Percentiles rank a stretch among this genome's conserved stretches.
These are phyloP conservation scores for Chamaenerion angustifolium DNA, from an alignment of 345 rosid species.

Conservation along the genomic window DNA sequence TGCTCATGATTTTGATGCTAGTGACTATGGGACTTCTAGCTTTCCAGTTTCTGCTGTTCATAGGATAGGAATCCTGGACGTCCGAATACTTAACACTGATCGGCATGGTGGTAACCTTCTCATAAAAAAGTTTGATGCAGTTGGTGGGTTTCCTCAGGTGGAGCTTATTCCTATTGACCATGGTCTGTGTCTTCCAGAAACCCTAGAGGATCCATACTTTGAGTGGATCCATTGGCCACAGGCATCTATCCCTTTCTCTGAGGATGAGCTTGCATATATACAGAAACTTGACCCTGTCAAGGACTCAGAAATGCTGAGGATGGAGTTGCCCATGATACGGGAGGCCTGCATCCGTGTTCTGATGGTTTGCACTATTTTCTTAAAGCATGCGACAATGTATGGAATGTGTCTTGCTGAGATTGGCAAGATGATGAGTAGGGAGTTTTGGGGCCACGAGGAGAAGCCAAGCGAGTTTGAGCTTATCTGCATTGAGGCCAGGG, in stretches of 20 bases:
- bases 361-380: constrained; percentile 25
- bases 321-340: constrained; percentile 28
- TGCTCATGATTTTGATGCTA: constrained; percentile 37
- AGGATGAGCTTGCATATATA: constrained; percentile 29
- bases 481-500: constrained; percentile 27
- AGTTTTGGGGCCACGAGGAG: constrained; percentile 23
- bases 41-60: constrained; percentile 28
- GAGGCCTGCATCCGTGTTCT: constrained; percentile 28
- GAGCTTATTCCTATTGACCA: constrained; percentile 36
- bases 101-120: constrained; percentile 35
- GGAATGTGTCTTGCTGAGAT: constrained; percentile 30
- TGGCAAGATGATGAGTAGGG: constrained; percentile 41
- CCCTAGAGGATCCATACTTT: constrained; percentile 32
- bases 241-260: constrained; percentile 35
- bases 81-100: constrained; percentile 25
- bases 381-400: constrained; percentile 21
- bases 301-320: constrained; percentile 32
- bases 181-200: constrained; percentile 36
- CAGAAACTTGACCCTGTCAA: constrained; percentile 17
- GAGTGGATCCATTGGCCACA: constrained; percentile 42
- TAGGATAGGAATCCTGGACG: constrained; percentile 26
- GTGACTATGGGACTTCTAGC: constrained; percentile 38
- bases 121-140: constrained; percentile 22
- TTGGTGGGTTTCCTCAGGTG: constrained; percentile 18
- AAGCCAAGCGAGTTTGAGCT: constrained; percentile 29